A percentile compares a stretch with the other conserved stretches of the same genome.
Conservation (phyloP, 1,284 basidiomycete genomes). For the Boletus sp. region DNA sequence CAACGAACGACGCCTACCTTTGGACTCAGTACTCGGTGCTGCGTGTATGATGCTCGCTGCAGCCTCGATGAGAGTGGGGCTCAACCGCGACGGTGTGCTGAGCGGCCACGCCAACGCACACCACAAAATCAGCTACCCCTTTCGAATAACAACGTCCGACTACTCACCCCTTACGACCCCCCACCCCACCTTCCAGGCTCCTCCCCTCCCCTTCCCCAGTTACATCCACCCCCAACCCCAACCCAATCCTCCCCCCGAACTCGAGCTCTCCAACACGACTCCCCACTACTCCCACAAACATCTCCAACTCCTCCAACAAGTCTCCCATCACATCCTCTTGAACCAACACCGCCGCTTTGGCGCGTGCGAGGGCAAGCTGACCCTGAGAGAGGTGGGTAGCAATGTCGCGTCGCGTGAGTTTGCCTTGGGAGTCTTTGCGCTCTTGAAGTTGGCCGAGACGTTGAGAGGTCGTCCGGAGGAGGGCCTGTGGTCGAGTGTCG, state of each 20-base stretch:
- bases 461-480: slow-evolving; percentile 60
- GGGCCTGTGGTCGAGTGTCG: slow-evolving; percentile 46
- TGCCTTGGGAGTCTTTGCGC: slow-evolving; percentile 59
- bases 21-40: slow-evolving; percentile 51
- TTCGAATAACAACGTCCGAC: background rate
- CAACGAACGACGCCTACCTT: slow-evolving; percentile 41
- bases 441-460: slow-evolving; percentile 65
- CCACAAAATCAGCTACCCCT: slow-evolving; percentile 6
- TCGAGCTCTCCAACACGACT: slow-evolving; percentile 53
- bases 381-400: slow-evolving; percentile 59
- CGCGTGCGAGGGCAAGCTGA: slow-evolving; percentile 57
- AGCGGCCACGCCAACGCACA: slow-evolving; percentile 1
- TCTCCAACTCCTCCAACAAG: slow-evolving; percentile 60
- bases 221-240: background rate
- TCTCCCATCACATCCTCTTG: slow-evolving; percentile 60
- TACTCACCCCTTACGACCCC: slow-evolving; percentile 17
- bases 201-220: background rate
- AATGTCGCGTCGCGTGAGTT: slow-evolving; percentile 61
- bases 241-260: slow-evolving; percentile 1
- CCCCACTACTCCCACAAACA: slow-evolving; percentile 58
- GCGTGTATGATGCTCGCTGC: slow-evolving; percentile 64
- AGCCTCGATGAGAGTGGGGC: slow-evolving; percentile 55
- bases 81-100: slow-evolving; percentile 37
- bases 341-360: slow-evolving; percentile 64
- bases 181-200: background rate